Evolutionary conservation across 306 rosid species (phyloP), one percentile per base, ranked within the genome.

Genomic region (Cucumis cinereus): DNA sequence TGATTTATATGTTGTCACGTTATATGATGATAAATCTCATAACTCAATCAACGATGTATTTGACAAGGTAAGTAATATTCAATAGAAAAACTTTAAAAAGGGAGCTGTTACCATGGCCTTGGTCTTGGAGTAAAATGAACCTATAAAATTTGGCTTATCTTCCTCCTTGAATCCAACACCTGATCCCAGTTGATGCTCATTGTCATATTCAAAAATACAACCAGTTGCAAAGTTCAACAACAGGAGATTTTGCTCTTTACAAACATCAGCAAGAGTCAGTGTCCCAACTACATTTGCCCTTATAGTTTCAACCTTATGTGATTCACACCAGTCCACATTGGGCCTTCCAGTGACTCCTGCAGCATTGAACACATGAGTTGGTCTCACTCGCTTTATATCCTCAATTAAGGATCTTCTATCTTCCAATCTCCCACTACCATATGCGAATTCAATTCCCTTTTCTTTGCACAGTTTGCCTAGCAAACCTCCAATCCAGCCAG

Each of bases 281-380:
- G 88, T 85, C 0, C 94, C 94, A 1, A 81, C 88, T 5, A 87
- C 91, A 85, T 91, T 91, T 28, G 90, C 77, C 78, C 89, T 86
- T 64, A 88, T 84, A 15, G 91, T 88, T 74, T 84, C 91, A 67
- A 78, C 85, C 74, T 83, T 87, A 50, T 90, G 92, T 77, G 88
- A 88, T 30, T 88, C 90, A 82, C 96, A 88, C 96, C 92, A 88
- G 84, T 90, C 96, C 70, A 89, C 91, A 83, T 89, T 89, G 10
- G 92, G 92, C 22, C 96, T 85, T 64, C 96, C 92, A 14, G 96
- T 87, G 3, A 88, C 81, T 55, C 96, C 93, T 59, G 96, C 91
- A 30, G 96, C 90, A 84, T 72, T 88, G 69, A 90, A 84, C 60
- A 90, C 91, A 85, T 90, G 93, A 0, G 87, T 87, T 54, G 96